phyloP scores from a whole-genome alignment of 1,139 yeast genomes.

The Nematodospora anomalae region DNA sequence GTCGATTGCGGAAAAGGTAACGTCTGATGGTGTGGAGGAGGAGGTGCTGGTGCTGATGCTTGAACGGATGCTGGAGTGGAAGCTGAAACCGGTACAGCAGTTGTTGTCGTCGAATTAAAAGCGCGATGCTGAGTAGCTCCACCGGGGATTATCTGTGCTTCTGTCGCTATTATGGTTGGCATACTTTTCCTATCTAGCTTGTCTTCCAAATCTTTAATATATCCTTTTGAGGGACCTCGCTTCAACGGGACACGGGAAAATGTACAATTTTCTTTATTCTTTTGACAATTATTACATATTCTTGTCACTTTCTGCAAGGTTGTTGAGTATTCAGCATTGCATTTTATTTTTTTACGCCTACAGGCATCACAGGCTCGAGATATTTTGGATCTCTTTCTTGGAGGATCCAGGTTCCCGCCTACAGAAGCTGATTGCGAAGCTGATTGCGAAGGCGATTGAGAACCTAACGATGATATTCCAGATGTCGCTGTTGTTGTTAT shows the following conservation, averaged over 20 bases:
- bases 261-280: slow-evolving; percentile 55
- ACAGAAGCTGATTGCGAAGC: background rate
- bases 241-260: slow-evolving; percentile 71
- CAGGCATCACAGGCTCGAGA: slow-evolving; percentile 72
- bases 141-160: background rate
- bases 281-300: slow-evolving; percentile 57
- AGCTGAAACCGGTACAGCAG: slow-evolving; percentile 6
- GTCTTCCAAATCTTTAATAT: slow-evolving; percentile 46
- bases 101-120: slow-evolving; percentile 7
- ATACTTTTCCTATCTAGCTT: slow-evolving; percentile 16
- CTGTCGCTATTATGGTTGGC: slow-evolving; percentile 3
- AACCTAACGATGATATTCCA: background rate
- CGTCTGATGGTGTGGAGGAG: slow-evolving; percentile 15
- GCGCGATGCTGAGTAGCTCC: background rate
- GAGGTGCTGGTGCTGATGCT: slow-evolving; percentile 5
- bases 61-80: slow-evolving; percentile 3
- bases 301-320: slow-evolving; percentile 45
- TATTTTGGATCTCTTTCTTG: slow-evolving; percentile 63
- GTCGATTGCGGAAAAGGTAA: slow-evolving; percentile 19
- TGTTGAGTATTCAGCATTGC: slow-evolving; percentile 55
- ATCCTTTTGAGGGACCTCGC: slow-evolving; percentile 78
- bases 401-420: slow-evolving; percentile 18
- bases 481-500: background rate
- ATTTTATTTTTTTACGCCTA: slow-evolving; percentile 60
- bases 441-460: background rate